Percentiles rank a stretch among this genome's conserved stretches.
These are phyloP conservation scores for Entelexis paramagnoliae DNA, from an alignment of 1,139 yeast species.

Conservation along the genomic window DNA sequence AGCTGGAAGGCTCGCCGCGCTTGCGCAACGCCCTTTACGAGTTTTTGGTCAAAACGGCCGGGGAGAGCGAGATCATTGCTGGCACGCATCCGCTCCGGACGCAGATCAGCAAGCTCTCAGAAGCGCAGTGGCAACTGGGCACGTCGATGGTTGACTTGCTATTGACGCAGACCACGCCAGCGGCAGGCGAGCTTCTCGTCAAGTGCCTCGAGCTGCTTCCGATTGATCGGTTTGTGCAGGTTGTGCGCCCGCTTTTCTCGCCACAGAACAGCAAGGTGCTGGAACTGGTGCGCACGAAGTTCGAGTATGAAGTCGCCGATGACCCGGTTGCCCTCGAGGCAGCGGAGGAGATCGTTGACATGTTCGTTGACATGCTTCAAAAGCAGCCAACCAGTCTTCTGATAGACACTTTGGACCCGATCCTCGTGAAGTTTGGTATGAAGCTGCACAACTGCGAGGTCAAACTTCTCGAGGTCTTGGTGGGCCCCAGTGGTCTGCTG, in stretches of 20 bases:
- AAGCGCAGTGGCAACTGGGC: conserved; percentile 10
- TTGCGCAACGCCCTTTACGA: conserved; percentile 37
- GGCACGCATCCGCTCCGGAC: conserved; percentile 29
- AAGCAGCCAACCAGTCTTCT: conserved; percentile 41
- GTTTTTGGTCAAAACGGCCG: conserved; percentile 31
- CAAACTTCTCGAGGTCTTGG: conserved; percentile 43
- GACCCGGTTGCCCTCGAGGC: conserved; percentile 33
- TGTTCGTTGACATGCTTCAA: conserved; percentile 20
- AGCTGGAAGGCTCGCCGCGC: conserved; percentile 8
- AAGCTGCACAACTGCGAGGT: conserved; percentile 40
- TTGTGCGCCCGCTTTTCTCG: conserved; percentile 48
- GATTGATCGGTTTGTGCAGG: conserved; percentile 55
- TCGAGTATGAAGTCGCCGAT: conserved; percentile 37
- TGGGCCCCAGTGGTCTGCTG: conserved; percentile 46
- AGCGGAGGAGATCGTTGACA: conserved; percentile 28
- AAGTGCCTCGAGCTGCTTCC: conserved; percentile 63
- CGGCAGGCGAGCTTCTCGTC: conserved; percentile 41
- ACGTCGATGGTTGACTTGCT: conserved; percentile 12
- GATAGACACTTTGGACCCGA: conserved; percentile 55
- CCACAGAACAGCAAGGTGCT: conserved; percentile 31
- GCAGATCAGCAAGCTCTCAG: conserved; percentile 19
- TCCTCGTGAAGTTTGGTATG: conserved; percentile 55
- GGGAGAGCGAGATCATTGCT: conserved; percentile 26
- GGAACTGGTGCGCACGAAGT: conserved; percentile 54
- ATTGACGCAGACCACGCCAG: conserved; percentile 11